Conservation (phyloP, 352 stramenopile genomes). For the Sclerospora graminicola region DNA sequence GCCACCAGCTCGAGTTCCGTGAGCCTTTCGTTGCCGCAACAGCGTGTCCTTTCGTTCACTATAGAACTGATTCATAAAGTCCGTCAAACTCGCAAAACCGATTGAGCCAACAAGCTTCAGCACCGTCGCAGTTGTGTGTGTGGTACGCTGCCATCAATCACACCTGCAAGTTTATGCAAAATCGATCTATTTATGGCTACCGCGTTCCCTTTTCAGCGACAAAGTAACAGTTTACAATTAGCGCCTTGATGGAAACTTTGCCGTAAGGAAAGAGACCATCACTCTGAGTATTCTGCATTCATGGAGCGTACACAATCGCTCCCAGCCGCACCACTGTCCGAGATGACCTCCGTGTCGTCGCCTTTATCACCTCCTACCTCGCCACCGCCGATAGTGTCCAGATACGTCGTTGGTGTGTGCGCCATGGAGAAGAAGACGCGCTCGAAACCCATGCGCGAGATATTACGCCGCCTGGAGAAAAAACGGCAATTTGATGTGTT, state of each 20-base stretch:
- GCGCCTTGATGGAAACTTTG: too few species aligned
- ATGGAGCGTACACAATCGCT: conserved; percentile 27
- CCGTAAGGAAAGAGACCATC: conserved; percentile 7
- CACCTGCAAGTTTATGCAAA: too few species aligned
- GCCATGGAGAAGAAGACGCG: conserved; percentile 99
- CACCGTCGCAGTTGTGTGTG: too few species aligned
- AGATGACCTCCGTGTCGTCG: conserved; percentile 4
- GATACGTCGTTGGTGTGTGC: conserved; percentile 92
- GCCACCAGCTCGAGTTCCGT: not conserved
- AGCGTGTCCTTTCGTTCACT: too few species aligned
- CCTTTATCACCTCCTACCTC: conserved; percentile 8
- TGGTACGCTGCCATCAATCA: too few species aligned
- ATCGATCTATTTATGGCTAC: conserved; percentile 1
- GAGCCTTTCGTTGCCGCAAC: not conserved
- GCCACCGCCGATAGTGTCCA: conserved; percentile 21
- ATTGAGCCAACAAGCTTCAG: too few species aligned
- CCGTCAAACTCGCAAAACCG: too few species aligned
- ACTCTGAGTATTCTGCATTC: conserved; percentile 7
- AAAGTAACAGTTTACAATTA: not conserved
- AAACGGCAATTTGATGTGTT: conserved; percentile 93
- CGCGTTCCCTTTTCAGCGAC: not conserved
- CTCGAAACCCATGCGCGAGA: conserved; percentile 96
- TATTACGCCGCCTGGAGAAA: conserved; percentile 87
- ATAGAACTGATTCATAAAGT: too few species aligned
- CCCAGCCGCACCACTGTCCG: conserved; percentile 4